phyloP scores from a whole-genome alignment of 148 eudicot species.

The Persicaria maculosa region DNA sequence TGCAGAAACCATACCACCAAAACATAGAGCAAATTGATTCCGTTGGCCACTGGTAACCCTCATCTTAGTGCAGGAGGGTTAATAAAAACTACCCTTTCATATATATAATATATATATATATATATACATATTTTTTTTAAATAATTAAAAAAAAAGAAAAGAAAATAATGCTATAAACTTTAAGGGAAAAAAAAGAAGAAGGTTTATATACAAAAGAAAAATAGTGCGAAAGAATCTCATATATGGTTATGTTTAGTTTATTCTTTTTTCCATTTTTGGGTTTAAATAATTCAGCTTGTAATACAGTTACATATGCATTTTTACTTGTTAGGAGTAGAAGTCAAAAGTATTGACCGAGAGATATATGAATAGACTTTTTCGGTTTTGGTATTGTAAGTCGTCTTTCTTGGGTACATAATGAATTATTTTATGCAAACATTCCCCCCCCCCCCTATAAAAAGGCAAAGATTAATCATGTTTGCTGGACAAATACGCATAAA shows the following conservation, averaged over 20 bases:
- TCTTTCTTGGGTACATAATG: background rate
- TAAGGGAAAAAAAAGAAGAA: background rate
- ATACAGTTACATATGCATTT: background rate
- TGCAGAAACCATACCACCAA: conserved; percentile 28
- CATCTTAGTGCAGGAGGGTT: conserved; percentile 4
- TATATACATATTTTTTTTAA: background rate
- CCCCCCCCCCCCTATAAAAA: too few relatives aligned
- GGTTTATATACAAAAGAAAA: background rate
- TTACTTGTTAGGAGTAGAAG: background rate
- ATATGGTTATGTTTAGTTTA: background rate
- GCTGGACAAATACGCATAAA: too few relatives aligned
- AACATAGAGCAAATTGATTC: conserved; percentile 31
- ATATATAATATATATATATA: background rate
- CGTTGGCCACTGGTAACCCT: conserved; percentile 28
- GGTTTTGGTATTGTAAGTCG: background rate
- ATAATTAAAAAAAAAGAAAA: background rate
- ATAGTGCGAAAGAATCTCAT: background rate
- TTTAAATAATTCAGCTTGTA: conserved; percentile 4
- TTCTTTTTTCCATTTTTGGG: background rate
- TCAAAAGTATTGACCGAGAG: background rate
- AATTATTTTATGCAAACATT: background rate
- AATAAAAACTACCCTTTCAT: background rate
- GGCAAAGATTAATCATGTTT: too few relatives aligned
- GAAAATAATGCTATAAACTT: too few relatives aligned
- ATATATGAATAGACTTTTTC: conserved; percentile 4